phyloP scores from a whole-genome alignment of 78 protist species.

The Dictyostelium firmibasis region DNA sequence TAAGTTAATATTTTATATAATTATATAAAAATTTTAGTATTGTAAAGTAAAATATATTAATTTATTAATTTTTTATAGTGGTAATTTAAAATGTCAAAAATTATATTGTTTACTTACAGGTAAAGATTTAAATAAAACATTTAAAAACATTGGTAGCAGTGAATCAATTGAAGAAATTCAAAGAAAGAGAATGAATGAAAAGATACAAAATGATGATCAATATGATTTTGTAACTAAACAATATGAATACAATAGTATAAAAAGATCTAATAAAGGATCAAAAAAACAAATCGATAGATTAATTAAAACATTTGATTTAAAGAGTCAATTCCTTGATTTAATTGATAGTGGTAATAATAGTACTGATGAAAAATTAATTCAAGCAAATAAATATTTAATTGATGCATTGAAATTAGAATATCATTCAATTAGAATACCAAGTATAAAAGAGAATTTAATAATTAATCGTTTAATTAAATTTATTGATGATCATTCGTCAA shows the following conservation, averaged over 20 bases:
- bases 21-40: too few species aligned
- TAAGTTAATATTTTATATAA: too few species aligned
- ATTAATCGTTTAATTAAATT: neutral
- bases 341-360: neutral
- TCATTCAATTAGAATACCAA: neutral
- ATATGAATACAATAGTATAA: neutral
- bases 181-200: neutral
- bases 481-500: neutral
- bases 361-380: neutral
- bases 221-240: neutral
- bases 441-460: neutral
- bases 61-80: neutral
- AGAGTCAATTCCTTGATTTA: neutral
- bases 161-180: neutral
- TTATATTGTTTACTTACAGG: neutral
- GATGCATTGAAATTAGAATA: neutral
- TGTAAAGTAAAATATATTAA: neutral
- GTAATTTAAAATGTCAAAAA: neutral
- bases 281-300: neutral
- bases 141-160: neutral
- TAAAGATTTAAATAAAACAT: neutral
- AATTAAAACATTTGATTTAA: neutral
- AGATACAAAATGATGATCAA: neutral
- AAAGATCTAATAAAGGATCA: neutral
- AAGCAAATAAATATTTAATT: neutral